Conservation (phyloP, 2,329 filamentous ascomycete genomes). For the Diaporthe sp. region DNA sequence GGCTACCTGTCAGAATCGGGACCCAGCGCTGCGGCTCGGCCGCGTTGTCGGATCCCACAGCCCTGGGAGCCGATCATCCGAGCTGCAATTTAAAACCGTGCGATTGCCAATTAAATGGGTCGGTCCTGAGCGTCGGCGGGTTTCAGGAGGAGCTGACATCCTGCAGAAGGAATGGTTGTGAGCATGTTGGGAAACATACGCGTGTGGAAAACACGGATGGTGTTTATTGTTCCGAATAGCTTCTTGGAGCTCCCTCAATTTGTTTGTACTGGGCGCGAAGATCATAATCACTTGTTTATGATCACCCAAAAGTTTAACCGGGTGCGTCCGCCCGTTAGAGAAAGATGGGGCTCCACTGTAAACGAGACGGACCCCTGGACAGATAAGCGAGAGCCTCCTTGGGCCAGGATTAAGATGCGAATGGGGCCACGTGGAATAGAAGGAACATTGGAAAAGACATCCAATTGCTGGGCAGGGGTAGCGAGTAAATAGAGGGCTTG, state of each 20-base stretch:
- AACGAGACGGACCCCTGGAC: constrained; percentile 24
- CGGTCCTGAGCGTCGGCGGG: constrained; percentile 24
- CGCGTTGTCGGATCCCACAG: constrained; percentile 13
- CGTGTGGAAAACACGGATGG: background rate
- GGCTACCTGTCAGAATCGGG: constrained; percentile 13
- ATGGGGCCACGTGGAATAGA: constrained; percentile 17
- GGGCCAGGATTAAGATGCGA: constrained; percentile 17
- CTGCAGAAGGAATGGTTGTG: constrained; percentile 26
- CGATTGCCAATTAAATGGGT: constrained; percentile 38
- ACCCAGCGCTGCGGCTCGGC: constrained; percentile 31
- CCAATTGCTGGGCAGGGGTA: constrained; percentile 20
- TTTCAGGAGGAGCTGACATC: constrained; percentile 37
- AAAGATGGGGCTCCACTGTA: constrained; percentile 34
- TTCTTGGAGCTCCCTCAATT: background rate
- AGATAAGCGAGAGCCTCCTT: constrained; percentile 23
- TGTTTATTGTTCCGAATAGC: background rate
- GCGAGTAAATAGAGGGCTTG: constrained; percentile 20
- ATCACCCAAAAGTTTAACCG: constrained; percentile 14
- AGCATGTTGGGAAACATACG: background rate
- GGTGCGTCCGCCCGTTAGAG: constrained; percentile 8
- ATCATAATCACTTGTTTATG: constrained; percentile 23
- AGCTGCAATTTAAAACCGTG: constrained; percentile 37
- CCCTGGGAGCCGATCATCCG: constrained; percentile 29
- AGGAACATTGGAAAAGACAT: background rate
- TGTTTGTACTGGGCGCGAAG: background rate